These are phyloP conservation scores for Ulota crispa DNA, from an alignment of 225 moss, liverwort and hornwort species.

Conservation along the genomic window DNA sequence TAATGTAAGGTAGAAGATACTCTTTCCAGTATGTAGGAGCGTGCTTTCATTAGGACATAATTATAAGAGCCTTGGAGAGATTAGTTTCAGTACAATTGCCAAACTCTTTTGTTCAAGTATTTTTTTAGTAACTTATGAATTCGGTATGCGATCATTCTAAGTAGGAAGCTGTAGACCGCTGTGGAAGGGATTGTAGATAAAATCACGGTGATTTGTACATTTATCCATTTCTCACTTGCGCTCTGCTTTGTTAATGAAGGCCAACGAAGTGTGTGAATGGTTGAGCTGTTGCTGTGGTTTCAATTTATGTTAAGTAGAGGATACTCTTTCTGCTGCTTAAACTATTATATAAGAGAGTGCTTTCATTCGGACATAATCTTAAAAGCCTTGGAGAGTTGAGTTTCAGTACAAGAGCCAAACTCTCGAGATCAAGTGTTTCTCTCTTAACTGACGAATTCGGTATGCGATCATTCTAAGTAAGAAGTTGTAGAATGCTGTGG, in stretches of 20 bases:
- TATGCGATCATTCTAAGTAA: background rate
- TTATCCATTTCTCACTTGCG: no score
- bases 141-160: no score
- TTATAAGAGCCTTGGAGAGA: background rate
- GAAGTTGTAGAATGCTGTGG: background rate
- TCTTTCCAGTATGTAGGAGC: background rate
- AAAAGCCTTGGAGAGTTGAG: background rate
- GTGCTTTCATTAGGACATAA: background rate
- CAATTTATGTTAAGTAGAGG: background rate
- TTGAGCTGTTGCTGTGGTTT: no score
- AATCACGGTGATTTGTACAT: no score
- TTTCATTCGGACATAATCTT: background rate
- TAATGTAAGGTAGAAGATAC: background rate
- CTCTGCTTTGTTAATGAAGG: no score
- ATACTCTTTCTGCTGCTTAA: background rate
- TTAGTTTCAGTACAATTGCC: no score
- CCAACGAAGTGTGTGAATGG: no score
- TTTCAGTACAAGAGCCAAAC: background rate
- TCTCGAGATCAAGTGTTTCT: background rate
- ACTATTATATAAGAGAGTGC: background rate
- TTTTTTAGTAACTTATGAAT: no score
- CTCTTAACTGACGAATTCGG: background rate
- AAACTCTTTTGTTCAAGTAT: no score
- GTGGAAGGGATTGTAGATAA: no score
- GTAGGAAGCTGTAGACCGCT: no score